Percentiles rank a stretch among this genome's conserved stretches.
Conservation (phyloP, 495 filamentous ascomycete genomes). For the Lophiotrema nucula region DNA sequence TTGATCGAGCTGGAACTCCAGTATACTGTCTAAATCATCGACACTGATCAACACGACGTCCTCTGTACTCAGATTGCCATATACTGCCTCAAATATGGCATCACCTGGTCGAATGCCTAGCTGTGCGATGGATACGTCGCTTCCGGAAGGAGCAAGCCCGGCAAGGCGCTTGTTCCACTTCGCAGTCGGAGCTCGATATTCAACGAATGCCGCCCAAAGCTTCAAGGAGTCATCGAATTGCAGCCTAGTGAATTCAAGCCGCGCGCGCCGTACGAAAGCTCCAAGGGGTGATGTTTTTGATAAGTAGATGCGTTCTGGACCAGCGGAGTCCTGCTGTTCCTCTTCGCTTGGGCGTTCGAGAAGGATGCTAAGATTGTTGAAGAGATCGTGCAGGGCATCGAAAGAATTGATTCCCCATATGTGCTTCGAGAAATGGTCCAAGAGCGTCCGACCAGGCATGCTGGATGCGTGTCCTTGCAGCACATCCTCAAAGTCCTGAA, state of each 20-base stretch:
- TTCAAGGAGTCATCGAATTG: constrained; percentile 73
- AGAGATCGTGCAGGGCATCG: constrained; percentile 31
- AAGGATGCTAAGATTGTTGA: constrained; percentile 15
- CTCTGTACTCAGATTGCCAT: constrained; percentile 56
- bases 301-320: constrained; percentile 16
- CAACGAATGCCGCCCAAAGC: constrained; percentile 77
- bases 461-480: constrained; percentile 61
- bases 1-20: constrained; percentile 84
- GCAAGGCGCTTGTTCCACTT: constrained; percentile 71
- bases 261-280: constrained; percentile 72
- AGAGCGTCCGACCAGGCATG: constrained; percentile 74
- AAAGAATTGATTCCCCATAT: constrained; percentile 74
- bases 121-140: constrained; percentile 63
- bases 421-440: constrained; percentile 80
- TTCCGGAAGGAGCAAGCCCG: constrained; percentile 57
- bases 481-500: constrained; percentile 65
- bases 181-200: constrained; percentile 74
- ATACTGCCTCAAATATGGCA: constrained; percentile 46
- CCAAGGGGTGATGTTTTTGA: constrained; percentile 77
- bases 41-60: constrained; percentile 55
- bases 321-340: neutral
- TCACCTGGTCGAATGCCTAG: constrained; percentile 36
- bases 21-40: constrained; percentile 77
- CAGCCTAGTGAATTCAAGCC: constrained; percentile 75
- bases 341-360: constrained; percentile 8